Evolutionary conservation across 2,329 filamentous ascomycete genomes (phyloP), one percentile per base, ranked within the genome.

Genomic region (Colletotrichum sp.): DNA sequence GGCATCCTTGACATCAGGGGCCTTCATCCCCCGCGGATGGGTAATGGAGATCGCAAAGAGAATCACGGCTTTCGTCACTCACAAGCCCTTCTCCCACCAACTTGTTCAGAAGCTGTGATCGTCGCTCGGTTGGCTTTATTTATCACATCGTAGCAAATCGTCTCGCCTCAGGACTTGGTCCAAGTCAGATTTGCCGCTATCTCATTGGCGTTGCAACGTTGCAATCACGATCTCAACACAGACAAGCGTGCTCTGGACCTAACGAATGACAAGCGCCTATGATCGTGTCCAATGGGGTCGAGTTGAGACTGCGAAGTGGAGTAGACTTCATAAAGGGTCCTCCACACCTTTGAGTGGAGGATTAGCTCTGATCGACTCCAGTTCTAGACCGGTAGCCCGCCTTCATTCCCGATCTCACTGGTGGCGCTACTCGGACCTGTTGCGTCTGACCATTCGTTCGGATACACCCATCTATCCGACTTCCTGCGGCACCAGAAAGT

Each of bases 181-280:
- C 32, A 34, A 30, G 49, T 26, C 30, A 26, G 59, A 66, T 71
- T 70, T 70, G 60, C 71, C 71, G 71, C 71, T 39, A 18, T 71
- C 49, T 75, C 36, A 75, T 75, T 76, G 71, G 65, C 59, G 60
- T 24, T 71, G 71, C 71, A 76, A 76, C 74, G 74, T 76, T 76
- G 74, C 74, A 75, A 71, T 76, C 71, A 55, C 30, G 26, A 71
- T 66, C 71, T 70, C n/a, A 24, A 70, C 65, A 34, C 24, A 44
- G 52, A 55, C 62, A 72, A 72, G 72, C 55, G 62, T 68, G 55
- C 30, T 24, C 60, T 26, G 44, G 6, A 13, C n/a, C 39, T 28
- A 55, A 57, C 73, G 63, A 72, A 72, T 76, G 30, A 36, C 26
- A 68, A 55, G 44, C 55, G 57, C 70, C 57, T 59, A 59, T 59